Base-by-base conservation (phyloP, 1,284 basidiomycete genomes). In the Ustilago bromivora region DNA sequence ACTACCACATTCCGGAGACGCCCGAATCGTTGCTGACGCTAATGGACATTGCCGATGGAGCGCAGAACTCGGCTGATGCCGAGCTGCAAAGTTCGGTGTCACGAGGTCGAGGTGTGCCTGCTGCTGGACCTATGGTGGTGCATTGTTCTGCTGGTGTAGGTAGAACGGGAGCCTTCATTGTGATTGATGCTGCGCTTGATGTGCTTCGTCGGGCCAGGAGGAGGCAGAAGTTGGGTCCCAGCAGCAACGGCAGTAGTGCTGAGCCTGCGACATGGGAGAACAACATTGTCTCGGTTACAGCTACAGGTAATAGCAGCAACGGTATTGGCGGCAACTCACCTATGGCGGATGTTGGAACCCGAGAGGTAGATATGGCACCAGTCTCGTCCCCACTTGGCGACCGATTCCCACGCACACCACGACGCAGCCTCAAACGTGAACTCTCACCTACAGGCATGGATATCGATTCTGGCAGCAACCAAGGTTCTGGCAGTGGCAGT, bases 141-240 rank as follows among this genome's bases (percentile, higher is more conserved):
- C 84, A 86, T 66, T 86, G 84, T 61, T 86, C 84, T n/a, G 84
- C 84, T 3, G 84, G 84, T 17, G 82, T 85, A 0, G 84, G 84
- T 12, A 70, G 84, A 4, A 82, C 84, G 13, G 84, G 84, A 46
- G 78, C 84, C 0, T 84, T 80, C 57, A 77, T 86, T 36, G 78
- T 81, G 17, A 81, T 85, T 28, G 82, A 86, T 52, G 58, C 79
- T 1, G 75, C 79, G 8, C 68, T 85, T 11, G 74, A 82, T 49
- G 78, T 81, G 17, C 71, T 85, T 32, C 71, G 77, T 11, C 49
- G 75, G n/a, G 61, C 69, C 4, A 61, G 78, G 17, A 56, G 65
- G 23, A 58, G 71, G 12, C 67, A 71, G 51, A 69, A 64, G 56
- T 8, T 53, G 10, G 53, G 40, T 36, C 41, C 19, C 3, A 17